Conservation (phyloP, 202 grass and related monocot species). For the Panicum hallii region DNA sequence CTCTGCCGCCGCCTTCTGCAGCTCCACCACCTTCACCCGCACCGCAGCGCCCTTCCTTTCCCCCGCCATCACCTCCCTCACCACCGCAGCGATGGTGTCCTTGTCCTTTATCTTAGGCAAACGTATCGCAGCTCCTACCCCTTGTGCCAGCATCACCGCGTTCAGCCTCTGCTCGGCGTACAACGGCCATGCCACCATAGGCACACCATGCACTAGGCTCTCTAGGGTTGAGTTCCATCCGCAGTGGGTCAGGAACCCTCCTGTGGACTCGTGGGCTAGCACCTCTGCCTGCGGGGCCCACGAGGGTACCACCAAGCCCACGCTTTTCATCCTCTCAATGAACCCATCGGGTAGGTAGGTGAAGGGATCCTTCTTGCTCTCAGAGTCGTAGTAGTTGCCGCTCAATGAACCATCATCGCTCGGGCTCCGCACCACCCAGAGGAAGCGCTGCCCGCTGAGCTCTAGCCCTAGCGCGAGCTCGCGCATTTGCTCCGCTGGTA, state of each 20-base stretch:
- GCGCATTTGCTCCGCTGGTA: slow-evolving; percentile 29
- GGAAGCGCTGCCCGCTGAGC: slow-evolving; percentile 44
- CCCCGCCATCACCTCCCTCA: slow-evolving; percentile 50
- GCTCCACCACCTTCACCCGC: background rate
- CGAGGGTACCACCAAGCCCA: slow-evolving; percentile 37
- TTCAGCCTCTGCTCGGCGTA: slow-evolving; percentile 65
- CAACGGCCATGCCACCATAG: slow-evolving; percentile 59
- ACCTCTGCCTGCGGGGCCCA: slow-evolving; percentile 58
- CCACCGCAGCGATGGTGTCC: slow-evolving; percentile 27
- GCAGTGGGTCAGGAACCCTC: slow-evolving; percentile 60
- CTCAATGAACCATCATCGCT: background rate
- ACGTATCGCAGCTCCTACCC: slow-evolving; percentile 18
- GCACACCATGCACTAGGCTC: slow-evolving; percentile 49
- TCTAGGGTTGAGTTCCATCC: slow-evolving; percentile 46
- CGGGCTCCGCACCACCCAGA: slow-evolving; percentile 53
- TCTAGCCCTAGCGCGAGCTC: slow-evolving; percentile 49
- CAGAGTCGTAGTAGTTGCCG: slow-evolving; percentile 38
- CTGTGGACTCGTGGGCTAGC: slow-evolving; percentile 43
- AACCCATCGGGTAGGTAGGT: slow-evolving; percentile 50
- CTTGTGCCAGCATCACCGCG: slow-evolving; percentile 36
- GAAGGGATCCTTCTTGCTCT: slow-evolving; percentile 45
- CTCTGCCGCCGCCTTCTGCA: background rate
- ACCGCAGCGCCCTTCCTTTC: slow-evolving; percentile 35
- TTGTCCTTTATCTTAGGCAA: background rate
- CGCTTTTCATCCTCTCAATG: slow-evolving; percentile 35